Base-by-base conservation (phyloP, 2,329 filamentous ascomycete species). In the Chaetomium sp. region DNA sequence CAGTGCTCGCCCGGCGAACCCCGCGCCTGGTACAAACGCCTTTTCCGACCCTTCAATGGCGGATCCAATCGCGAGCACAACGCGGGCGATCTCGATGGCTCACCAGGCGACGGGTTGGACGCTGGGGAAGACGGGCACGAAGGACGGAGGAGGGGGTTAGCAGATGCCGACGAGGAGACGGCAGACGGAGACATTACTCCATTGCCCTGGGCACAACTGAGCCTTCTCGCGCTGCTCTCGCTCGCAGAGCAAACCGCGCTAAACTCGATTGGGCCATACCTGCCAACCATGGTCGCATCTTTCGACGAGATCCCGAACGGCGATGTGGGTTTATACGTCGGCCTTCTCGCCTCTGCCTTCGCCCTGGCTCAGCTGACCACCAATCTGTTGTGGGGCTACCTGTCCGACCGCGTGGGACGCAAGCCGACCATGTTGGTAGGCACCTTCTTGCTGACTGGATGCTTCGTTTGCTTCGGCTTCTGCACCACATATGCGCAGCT, bases 221-320 rank as follows among this genome's bases (percentile, higher is more conserved):
- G 88, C 5, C 85, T 98, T 13, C 81, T 99, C 38, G 94, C 94
- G 1, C 80, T 97, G 69, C 91, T 99, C 66, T 93, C 93, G 7
- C 83, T 99, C 25, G 90, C 91, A 61, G 95, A 99, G 75, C 95
- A 99, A 81, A 98, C 94, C 0, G 95, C 95, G 0, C 85, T 99
- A 74, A 99, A 99, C 77, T 97, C 93, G 25, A 97, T 99, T 73
- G 91, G 90, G 12, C 95, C 95, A 0, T 99, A 99, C 76, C 85
- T 99, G 1, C 95, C 95, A 0, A 87, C 93, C 71, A 98, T 99
- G 94, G 89, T 93, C 1, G 86, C 87, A 25, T 88, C 87, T 0
- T 98, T 98, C 75, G 90, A 92, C 1, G 91, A 91, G 67, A 89
- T 97, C 23, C 84, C 90, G 23, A 78, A 83, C 1, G 82, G 81